These are phyloP conservation scores for Pseudogymnoascus sp. DNA, from an alignment of 2,329 filamentous ascomycete genomes.

Conservation along the genomic window DNA sequence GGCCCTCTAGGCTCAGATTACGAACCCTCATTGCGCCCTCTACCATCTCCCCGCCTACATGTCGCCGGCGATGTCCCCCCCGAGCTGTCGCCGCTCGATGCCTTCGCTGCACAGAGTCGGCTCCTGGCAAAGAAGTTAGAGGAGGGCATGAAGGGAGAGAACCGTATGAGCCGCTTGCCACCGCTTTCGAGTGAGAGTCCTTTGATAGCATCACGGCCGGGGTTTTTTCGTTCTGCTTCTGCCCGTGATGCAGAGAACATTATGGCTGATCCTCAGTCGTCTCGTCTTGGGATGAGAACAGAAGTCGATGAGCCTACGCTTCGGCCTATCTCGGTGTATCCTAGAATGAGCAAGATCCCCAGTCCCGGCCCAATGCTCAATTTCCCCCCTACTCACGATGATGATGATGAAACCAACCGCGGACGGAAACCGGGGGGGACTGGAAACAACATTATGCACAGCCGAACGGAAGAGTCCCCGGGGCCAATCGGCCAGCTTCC, in stretches of 20 bases:
- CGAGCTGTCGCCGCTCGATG: conserved; percentile 87
- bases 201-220: conserved; percentile 68
- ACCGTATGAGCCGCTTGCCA: conserved; percentile 77
- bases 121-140: conserved; percentile 82
- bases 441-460: not conserved
- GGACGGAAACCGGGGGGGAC: not conserved
- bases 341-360: conserved; percentile 59
- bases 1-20: conserved; percentile 18
- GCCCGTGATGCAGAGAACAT: conserved; percentile 50
- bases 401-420: not conserved
- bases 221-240: conserved; percentile 72
- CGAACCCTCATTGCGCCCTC: conserved; percentile 20
- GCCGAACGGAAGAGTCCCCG: conserved; percentile 51
- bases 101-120: conserved; percentile 86
- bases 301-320: conserved; percentile 46
- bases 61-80: conserved; percentile 77
- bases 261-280: conserved; percentile 24
- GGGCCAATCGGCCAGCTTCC: conserved; percentile 37
- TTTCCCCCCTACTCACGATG: not conserved
- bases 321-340: conserved; percentile 68
- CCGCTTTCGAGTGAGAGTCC: conserved; percentile 78
- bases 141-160: conserved; percentile 64
- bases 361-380: not conserved
- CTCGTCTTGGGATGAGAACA: conserved; percentile 44
- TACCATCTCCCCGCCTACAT: conserved; percentile 63